Evolutionary conservation across 176 grass and related monocot genomes (phyloP), one percentile per base, ranked within the genome.

Genomic region (Elymus sibiricus): DNA sequence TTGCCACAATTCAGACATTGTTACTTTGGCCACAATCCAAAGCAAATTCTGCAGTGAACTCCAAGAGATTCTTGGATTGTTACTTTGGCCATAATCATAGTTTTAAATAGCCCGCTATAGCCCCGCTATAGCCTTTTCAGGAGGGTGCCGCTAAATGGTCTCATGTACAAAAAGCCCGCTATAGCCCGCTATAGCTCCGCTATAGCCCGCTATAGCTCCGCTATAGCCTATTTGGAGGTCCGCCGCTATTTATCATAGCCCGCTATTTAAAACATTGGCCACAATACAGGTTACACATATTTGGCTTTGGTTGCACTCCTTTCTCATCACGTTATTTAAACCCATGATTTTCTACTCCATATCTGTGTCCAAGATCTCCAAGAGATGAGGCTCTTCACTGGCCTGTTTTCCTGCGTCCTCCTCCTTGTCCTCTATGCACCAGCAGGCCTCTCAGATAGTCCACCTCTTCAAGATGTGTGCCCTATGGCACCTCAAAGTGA

Each of bases 31-130:
- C 25, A 75, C 79, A 93, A 83, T 79, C 74, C 73, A 83, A 88
- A 93, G 82, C 82, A 88, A 93, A 70, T 83, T 49, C 22, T 90
- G 85, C 59, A 79, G 91, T 88, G 77, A 82, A 88, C 91, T 93
- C 82, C 66, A 90, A 85, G 88, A 79, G 74, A 81, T 47, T n/a
- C n/a, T n/a, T n/a, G n/a, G n/a, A n/a, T n/a, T n/a, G n/a, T n/a
- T n/a, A n/a, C n/a, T n/a, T n/a, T n/a, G n/a, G n/a, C n/a, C n/a
- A n/a, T n/a, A n/a, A n/a, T n/a, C 35, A 37, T 37, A 37, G 35
- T 37, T 37, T 37, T 37, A 37, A 37, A 37, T 37, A 37, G 35
- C 35, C 35, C 5, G 35, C 35, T 37, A 37, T n/a, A n/a, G n/a
- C n/a, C n/a, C n/a, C n/a, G n/a, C n/a, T n/a, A n/a, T n/a, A n/a